Conservation (phyloP, 495 filamentous ascomycete genomes). For the Hypomontagnella monticulosa region DNA sequence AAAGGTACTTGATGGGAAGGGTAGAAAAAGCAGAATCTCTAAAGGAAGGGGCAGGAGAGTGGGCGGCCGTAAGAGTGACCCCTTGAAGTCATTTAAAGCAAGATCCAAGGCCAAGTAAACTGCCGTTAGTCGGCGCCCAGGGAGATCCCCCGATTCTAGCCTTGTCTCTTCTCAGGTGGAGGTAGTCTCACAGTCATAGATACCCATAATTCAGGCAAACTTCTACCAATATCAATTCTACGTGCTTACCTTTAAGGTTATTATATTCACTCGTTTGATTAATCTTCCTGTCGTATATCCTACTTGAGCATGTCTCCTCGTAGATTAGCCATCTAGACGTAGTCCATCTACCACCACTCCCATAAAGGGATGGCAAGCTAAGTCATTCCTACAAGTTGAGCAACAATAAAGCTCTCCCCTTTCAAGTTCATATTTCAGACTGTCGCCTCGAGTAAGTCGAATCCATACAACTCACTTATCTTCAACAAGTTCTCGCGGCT, state of each 20-base stretch:
- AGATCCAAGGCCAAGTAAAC: slow-evolving; percentile 53
- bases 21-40: slow-evolving; percentile 74
- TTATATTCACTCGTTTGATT: background rate
- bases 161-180: slow-evolving; percentile 14
- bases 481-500: too few relatives aligned
- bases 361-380: too few relatives aligned
- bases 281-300: too few relatives aligned
- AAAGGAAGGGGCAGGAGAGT: slow-evolving; percentile 63
- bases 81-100: slow-evolving; percentile 88
- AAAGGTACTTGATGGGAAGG: slow-evolving; percentile 70
- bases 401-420: too few relatives aligned
- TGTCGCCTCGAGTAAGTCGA: too few relatives aligned
- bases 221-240: background rate
- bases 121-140: background rate
- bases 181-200: slow-evolving; percentile 19
- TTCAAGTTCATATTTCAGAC: too few relatives aligned
- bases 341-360: too few relatives aligned
- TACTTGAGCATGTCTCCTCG: too few relatives aligned
- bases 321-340: too few relatives aligned
- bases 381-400: too few relatives aligned
- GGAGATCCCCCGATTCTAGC: background rate
- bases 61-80: slow-evolving; percentile 71
- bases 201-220: slow-evolving; percentile 26
- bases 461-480: too few relatives aligned
- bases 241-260: background rate